phyloP scores from a whole-genome alignment of 495 filamentous ascomycete genomes.

The Xeromyces bisporus region DNA sequence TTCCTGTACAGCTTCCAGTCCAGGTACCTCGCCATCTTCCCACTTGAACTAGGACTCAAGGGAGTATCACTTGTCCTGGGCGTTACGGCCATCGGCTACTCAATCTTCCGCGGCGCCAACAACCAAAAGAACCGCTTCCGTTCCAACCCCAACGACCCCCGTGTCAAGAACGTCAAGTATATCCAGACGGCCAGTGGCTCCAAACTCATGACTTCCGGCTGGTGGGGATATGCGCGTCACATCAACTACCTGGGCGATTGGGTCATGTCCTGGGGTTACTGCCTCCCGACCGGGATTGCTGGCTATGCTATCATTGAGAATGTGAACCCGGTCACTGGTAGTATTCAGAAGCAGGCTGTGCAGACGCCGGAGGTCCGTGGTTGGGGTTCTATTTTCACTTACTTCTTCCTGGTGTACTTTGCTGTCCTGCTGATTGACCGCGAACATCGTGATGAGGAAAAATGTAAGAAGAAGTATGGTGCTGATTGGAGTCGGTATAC shows the following conservation, averaged over 20 bases:
- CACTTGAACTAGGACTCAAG: slow-evolving; percentile 49
- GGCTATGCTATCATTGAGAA: slow-evolving; percentile 47
- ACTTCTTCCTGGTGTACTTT: slow-evolving; percentile 94
- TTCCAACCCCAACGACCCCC: slow-evolving; percentile 69
- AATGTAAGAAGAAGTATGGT: slow-evolving; percentile 85
- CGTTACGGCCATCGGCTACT: slow-evolving; percentile 54
- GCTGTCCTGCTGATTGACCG: slow-evolving; percentile 76
- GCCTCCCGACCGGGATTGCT: slow-evolving; percentile 72
- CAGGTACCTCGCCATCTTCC: slow-evolving; percentile 75
- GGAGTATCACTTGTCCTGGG: slow-evolving; percentile 45
- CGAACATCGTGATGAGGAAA: slow-evolving; percentile 81
- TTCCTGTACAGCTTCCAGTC: slow-evolving; percentile 77
- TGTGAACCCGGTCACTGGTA: slow-evolving; percentile 31
- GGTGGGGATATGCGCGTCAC: slow-evolving; percentile 88
- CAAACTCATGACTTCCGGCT: slow-evolving; percentile 68
- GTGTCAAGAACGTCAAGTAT: slow-evolving; percentile 64
- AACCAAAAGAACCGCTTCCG: slow-evolving; percentile 91
- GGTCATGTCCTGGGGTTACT: slow-evolving; percentile 86
- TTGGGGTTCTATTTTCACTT: slow-evolving; percentile 76
- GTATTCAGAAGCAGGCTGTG: slow-evolving; percentile 40
- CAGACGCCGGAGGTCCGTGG: slow-evolving; percentile 52
- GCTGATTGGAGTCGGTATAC: slow-evolving; percentile 86
- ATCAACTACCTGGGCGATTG: slow-evolving; percentile 99
- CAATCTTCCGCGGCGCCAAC: slow-evolving; percentile 83
- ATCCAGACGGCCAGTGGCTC: slow-evolving; percentile 74